These are phyloP conservation scores for Dalbergia oliveri DNA, from an alignment of 306 rosid genomes.

Conservation along the genomic window DNA sequence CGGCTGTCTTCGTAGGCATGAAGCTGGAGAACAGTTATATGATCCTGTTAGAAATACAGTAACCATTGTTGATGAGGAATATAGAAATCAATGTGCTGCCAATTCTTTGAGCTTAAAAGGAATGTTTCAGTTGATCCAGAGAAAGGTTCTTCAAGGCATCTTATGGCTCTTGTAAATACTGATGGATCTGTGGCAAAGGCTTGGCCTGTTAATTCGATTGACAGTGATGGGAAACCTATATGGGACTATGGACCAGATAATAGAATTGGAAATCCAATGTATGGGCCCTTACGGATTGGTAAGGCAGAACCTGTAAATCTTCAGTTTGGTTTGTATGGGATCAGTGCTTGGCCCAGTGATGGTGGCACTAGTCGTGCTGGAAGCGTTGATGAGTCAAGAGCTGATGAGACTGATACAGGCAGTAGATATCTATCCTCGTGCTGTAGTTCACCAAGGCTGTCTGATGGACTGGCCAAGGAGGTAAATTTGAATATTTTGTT, in stretches of 20 bases:
- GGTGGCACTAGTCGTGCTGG: conserved; percentile 85
- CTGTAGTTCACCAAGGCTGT: conserved; percentile 80
- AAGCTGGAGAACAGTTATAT: conserved; percentile 75
- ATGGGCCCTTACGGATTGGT: conserved; percentile 60
- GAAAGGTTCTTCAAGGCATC: conserved; percentile 84
- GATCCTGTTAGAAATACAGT: conserved; percentile 71
- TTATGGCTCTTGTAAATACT: conserved; percentile 85
- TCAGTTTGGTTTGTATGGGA: conserved; percentile 86
- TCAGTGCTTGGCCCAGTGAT: conserved; percentile 84
- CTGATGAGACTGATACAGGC: conserved; percentile 72
- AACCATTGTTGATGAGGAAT: conserved; percentile 81
- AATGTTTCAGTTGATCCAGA: conserved; percentile 88
- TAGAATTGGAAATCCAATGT: conserved; percentile 55
- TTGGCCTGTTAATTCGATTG: conserved; percentile 84
- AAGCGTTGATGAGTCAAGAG: conserved; percentile 79
- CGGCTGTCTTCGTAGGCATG: conserved; percentile 86
- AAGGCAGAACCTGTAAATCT: conserved; percentile 79
- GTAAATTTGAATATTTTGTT: conserved; percentile 44
- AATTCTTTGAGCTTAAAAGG: conserved; percentile 87
- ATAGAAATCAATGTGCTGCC: conserved; percentile 80
- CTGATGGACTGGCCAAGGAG: conserved; percentile 81
- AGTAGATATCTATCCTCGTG: conserved; percentile 76
- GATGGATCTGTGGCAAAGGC: conserved; percentile 92
- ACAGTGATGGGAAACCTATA: conserved; percentile 66
- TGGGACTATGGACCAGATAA: conserved; percentile 57